Conservation (phyloP, 2,329 filamentous ascomycete genomes). For the Zarea fungicola region DNA sequence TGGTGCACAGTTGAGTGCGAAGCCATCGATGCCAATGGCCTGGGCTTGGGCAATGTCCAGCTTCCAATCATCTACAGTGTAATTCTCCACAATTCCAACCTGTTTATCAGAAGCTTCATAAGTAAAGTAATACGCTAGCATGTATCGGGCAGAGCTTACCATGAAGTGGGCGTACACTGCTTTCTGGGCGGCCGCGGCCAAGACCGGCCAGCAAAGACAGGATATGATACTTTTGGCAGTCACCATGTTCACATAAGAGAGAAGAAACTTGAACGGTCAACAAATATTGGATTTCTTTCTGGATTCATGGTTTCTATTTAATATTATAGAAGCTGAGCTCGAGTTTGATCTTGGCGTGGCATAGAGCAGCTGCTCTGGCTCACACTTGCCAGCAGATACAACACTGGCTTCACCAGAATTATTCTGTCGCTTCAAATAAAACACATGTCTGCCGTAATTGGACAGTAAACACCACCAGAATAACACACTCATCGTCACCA, state of each 20-base stretch:
- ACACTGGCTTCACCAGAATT: no score
- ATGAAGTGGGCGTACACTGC: neutral
- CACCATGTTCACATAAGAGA: neutral
- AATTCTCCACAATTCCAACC: conserved; percentile 19
- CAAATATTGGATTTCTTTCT: neutral
- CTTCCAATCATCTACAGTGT: conserved; percentile 18
- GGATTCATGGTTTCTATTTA: neutral
- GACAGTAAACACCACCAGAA: no score
- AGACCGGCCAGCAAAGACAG: neutral
- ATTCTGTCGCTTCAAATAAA: no score
- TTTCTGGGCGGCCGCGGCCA: neutral
- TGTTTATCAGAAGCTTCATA: neutral
- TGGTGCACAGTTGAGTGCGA: conserved; percentile 20
- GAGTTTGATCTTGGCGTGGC: no score
- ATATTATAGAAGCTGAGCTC: no score
- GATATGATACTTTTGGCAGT: neutral
- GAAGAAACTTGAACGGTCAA: neutral
- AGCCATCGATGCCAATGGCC: conserved; percentile 20
- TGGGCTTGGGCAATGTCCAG: conserved; percentile 18
- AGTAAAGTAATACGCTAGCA: neutral
- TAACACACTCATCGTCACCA: no score
- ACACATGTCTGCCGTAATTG: no score
- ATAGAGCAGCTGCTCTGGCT: no score
- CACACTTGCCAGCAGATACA: no score
- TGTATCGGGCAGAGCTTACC: neutral